Conservation (phyloP, 1,284 basidiomycete genomes). For the Pseudozyma thailandica region DNA sequence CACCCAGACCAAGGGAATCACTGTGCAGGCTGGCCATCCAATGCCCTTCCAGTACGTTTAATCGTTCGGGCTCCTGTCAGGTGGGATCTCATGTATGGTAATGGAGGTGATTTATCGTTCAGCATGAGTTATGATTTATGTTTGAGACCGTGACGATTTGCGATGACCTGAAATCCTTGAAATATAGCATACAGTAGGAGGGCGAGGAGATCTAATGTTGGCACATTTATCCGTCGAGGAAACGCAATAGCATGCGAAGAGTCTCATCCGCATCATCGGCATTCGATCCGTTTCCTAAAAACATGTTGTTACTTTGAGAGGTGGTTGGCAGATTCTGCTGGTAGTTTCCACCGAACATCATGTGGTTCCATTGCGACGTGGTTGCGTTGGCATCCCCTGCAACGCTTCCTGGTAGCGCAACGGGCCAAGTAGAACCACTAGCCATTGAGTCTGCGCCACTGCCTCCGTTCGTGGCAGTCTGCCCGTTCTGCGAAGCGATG, state of each 20-base stretch:
- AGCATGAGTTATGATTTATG: too few relatives aligned
- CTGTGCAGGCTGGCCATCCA: conserved; percentile 67
- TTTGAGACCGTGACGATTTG: too few relatives aligned
- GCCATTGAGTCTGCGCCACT: background rate
- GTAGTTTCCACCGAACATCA: background rate
- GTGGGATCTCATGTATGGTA: too few relatives aligned
- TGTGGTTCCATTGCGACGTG: background rate
- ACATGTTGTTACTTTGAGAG: background rate
- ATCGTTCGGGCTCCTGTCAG: background rate
- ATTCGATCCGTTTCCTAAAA: too few relatives aligned
- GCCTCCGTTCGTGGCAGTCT: background rate
- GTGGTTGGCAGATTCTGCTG: too few relatives aligned
- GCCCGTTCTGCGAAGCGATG: conserved; percentile 5
- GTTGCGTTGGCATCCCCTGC: too few relatives aligned
- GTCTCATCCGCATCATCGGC: conserved; percentile 35
- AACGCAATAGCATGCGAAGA: conserved; percentile 33
- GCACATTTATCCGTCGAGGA: conserved; percentile 4
- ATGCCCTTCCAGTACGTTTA: conserved; percentile 37
- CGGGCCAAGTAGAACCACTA: too few relatives aligned
- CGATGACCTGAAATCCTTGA: too few relatives aligned
- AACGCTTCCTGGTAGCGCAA: too few relatives aligned
- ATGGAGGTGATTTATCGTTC: too few relatives aligned
- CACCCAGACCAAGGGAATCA: conserved; percentile 86
- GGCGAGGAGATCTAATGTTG: too few relatives aligned
- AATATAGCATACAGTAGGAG: too few relatives aligned